A percentile compares a stretch with the other conserved stretches of the same genome.
Evolutionary conservation across 768 basidiomycete genomes (phyloP).

Genomic region (Boletales sp.): DNA sequence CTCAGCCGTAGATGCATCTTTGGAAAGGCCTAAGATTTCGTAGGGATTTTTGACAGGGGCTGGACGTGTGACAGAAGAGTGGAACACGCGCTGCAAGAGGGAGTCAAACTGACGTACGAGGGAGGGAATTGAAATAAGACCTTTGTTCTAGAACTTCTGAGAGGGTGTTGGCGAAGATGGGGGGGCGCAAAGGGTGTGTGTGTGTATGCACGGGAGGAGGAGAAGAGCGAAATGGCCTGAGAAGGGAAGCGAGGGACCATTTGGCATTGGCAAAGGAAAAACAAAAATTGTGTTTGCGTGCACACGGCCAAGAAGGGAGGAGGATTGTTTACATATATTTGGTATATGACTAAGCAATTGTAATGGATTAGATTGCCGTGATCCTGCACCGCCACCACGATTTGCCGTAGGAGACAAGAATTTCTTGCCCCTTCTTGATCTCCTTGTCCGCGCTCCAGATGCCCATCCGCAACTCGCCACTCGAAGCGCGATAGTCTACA

Average conservation of each 20-base stretch:
- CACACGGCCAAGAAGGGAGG: not conserved
- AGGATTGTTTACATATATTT: constrained; percentile 17
- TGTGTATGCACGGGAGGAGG: constrained; percentile 22
- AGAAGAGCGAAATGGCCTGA: constrained; percentile 10
- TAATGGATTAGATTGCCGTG: too few relatives aligned
- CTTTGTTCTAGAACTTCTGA: constrained; percentile 33
- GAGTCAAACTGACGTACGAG: constrained; percentile 17
- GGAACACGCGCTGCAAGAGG: constrained; percentile 62
- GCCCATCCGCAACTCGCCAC: constrained; percentile 72
- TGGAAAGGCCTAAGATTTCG: constrained; percentile 80
- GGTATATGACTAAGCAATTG: constrained; percentile 17
- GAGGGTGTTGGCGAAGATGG: constrained; percentile 11
- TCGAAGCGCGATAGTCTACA: constrained; percentile 46
- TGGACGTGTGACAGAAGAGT: constrained; percentile 54
- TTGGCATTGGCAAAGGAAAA: constrained; percentile 18
- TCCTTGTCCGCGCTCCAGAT: constrained; percentile 60
- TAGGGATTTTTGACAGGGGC: constrained; percentile 81
- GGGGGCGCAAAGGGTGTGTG: not conserved
- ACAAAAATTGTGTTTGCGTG: not conserved
- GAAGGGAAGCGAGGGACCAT: constrained; percentile 57
- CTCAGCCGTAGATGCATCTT: constrained; percentile 78
- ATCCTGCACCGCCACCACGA: constrained; percentile 68
- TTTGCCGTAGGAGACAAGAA: constrained; percentile 87
- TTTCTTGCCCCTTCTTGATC: constrained; percentile 78
- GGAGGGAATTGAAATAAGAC: constrained; percentile 28